These are phyloP conservation scores for Saxispiralis lemnorum DNA, from an alignment of 495 filamentous ascomycete genomes.

Conservation along the genomic window DNA sequence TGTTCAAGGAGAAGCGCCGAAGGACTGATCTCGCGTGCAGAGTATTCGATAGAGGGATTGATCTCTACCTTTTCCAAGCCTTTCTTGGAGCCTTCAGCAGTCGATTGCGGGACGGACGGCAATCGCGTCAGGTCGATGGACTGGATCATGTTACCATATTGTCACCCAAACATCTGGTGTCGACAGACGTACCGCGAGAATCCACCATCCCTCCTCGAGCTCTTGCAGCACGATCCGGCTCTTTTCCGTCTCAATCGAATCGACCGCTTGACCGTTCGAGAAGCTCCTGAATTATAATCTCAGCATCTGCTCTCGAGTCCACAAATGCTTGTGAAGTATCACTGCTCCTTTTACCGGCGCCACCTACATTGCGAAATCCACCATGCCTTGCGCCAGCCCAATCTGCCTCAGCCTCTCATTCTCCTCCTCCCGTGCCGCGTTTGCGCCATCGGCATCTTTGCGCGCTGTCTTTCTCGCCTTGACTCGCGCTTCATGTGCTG, in stretches of 20 bases:
- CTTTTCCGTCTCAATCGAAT: conserved; percentile 81
- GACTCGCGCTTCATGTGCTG: conserved; percentile 22
- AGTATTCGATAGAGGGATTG: conserved; percentile 45
- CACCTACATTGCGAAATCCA: conserved; percentile 62
- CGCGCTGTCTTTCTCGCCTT: conserved; percentile 16
- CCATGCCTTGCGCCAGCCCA: conserved; percentile 94
- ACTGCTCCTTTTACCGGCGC: background rate
- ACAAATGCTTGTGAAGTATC: background rate
- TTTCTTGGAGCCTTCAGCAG: conserved; percentile 9
- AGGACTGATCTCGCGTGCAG: conserved; percentile 75
- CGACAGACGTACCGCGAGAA: conserved; percentile 50
- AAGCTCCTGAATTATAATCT: conserved; percentile 40
- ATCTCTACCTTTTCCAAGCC: conserved; percentile 17
- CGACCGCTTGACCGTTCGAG: conserved; percentile 53
- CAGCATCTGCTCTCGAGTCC: conserved; percentile 1
- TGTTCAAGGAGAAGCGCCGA: conserved; percentile 61
- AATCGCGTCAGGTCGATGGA: conserved; percentile 58
- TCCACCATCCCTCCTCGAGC: conserved; percentile 84
- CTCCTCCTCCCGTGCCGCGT: conserved; percentile 34
- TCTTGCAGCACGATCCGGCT: conserved; percentile 68
- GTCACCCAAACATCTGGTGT: background rate
- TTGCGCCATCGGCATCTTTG: conserved; percentile 25
- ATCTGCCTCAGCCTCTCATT: conserved; percentile 82
- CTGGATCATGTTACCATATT: conserved; percentile 25
- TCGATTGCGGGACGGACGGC: conserved; percentile 16